Evolutionary conservation across 2,329 filamentous ascomycete genomes (phyloP), one percentile per base, ranked within the genome.

Genomic region (Geosmithia flava): DNA sequence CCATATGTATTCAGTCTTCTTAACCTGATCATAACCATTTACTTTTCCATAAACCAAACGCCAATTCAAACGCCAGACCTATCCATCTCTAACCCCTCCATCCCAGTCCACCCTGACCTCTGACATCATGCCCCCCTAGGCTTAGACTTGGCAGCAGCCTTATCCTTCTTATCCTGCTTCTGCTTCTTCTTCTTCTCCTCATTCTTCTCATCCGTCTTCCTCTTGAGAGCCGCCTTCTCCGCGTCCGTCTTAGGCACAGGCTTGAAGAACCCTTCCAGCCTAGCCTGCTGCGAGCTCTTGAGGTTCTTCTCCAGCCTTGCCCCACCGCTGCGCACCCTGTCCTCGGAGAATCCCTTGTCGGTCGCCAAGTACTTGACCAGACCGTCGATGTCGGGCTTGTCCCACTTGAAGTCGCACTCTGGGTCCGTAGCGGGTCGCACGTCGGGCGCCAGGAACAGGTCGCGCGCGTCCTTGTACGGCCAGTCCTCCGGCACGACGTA

Each of bases 401-500:
- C 89, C 93, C 94, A 98, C 67, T 95, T 96, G 74, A 97, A 95
- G 62, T 98, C 89, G 65, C 90, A 97, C 13, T 88, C 81, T 1
- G 86, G 80, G 58, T 94, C 79, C 55, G 94, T 86, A 20, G 91
- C 89, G 43, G 77, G 64, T 37, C 85, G 83, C 23, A 98, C 91
- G 56, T 97, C 89, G 0, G 93, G 93, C 56, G 91, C 75, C 61
- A 94, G 83, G 71, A 98, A 97, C 27, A 98, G 80, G 17, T 89
- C 80, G 41, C 94, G 86, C 7, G 93, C 94, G 58, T 98, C 90
- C 56, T 84, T 74, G 64, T 84, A 98, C 1, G 93, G 93, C 91
- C 93, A 98, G 68, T 96, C 87, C n/a, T 95, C 90, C 0, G 93
- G 93, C 13, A 98, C 73, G 1, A 75, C 78, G 66, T 85, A 95